Percentiles rank a stretch among this genome's conserved stretches.
These are phyloP conservation scores for Erysiphe neolycopersici DNA, from an alignment of 2,329 filamentous ascomycete genomes.

Conservation along the genomic window DNA sequence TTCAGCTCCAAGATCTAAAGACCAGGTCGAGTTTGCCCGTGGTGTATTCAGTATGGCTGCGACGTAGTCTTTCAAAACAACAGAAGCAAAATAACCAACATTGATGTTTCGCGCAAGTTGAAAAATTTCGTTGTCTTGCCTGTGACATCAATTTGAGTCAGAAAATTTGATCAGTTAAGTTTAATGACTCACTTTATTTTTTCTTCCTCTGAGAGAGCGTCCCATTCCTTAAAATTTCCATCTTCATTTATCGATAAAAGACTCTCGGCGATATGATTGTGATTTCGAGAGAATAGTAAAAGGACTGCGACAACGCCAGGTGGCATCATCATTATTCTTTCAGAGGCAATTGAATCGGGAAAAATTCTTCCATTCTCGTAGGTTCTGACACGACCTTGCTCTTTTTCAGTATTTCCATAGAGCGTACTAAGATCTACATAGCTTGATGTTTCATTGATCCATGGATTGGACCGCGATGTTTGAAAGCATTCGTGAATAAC, in stretches of 20 bases:
- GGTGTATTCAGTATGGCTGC: constrained; percentile 19
- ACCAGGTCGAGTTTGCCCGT: constrained; percentile 20
- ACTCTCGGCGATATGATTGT: constrained; percentile 18
- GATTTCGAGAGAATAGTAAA: constrained; percentile 20
- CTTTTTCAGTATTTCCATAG: constrained; percentile 19
- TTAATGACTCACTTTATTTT: constrained; percentile 14
- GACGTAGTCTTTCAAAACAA: constrained; percentile 20
- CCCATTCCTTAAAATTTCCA: constrained; percentile 18
- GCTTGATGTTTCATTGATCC: constrained; percentile 20
- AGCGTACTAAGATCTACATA: constrained; percentile 21
- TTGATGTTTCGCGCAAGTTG: constrained; percentile 21
- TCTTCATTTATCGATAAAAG: constrained; percentile 18
- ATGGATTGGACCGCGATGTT: constrained; percentile 16
- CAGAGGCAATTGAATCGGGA: constrained; percentile 18
- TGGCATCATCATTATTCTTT: constrained; percentile 22
- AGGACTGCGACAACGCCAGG: constrained; percentile 18
- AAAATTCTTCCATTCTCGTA: constrained; percentile 18
- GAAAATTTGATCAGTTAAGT: not conserved
- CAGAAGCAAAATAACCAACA: constrained; percentile 20
- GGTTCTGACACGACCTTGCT: constrained; percentile 19
- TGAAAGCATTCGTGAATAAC: constrained; percentile 23
- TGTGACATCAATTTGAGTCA: constrained; percentile 3
- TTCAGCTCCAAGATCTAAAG: constrained; percentile 19
- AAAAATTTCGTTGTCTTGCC: constrained; percentile 23
- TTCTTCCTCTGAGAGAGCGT: constrained; percentile 14